Evolutionary conservation across 305 asterid genomes (phyloP).

Genomic region (Petunia hybrid): DNA sequence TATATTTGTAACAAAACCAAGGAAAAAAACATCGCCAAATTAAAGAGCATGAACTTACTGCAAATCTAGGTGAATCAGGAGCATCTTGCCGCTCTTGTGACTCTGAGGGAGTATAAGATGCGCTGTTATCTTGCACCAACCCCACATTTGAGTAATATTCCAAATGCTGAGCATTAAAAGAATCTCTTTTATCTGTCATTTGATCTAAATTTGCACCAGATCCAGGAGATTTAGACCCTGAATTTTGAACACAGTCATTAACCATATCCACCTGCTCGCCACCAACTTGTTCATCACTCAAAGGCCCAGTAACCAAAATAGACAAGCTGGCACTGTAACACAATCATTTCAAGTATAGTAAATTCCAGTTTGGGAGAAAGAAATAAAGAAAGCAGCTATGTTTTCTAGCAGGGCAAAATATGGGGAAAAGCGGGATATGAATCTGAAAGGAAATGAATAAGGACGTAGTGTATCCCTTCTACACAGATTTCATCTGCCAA

Average conservation of each 20-base stretch:
- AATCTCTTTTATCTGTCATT: constrained; percentile 55
- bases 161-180: constrained; percentile 57
- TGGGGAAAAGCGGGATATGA: too few relatives aligned
- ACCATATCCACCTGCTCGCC: constrained; percentile 54
- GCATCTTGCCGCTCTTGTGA: constrained; percentile 69
- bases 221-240: constrained; percentile 76
- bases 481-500: too few relatives aligned
- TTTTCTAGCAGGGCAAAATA: too few relatives aligned
- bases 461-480: too few relatives aligned
- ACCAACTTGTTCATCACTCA: constrained; percentile 59
- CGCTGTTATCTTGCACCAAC: constrained; percentile 60
- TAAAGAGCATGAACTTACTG: constrained; percentile 54
- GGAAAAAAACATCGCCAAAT: neutral
- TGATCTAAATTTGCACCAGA: constrained; percentile 60
- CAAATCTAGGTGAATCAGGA: constrained; percentile 71
- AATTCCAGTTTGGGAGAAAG: too few relatives aligned
- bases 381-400: too few relatives aligned
- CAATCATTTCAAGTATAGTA: too few relatives aligned
- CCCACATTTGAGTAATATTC: constrained; percentile 69
- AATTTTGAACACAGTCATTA: constrained; percentile 58
- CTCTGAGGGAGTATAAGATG: constrained; percentile 50
- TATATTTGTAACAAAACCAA: neutral
- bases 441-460: too few relatives aligned
- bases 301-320: constrained; percentile 56
- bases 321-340: constrained; percentile 55